Evolutionary conservation across 2,329 filamentous ascomycete species (phyloP).

Genomic region (Alternaria sp.): DNA sequence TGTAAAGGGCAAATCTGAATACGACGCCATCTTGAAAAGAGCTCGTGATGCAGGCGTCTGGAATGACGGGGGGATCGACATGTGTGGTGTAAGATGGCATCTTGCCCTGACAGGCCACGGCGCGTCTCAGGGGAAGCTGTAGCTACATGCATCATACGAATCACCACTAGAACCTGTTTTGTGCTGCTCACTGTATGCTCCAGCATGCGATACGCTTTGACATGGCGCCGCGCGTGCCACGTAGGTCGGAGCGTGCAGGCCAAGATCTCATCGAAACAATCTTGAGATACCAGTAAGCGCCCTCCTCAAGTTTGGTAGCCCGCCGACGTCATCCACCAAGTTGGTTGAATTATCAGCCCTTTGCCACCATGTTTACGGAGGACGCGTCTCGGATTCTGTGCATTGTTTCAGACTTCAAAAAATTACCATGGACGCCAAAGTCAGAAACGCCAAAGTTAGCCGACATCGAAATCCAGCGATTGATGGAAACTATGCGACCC

Average conservation of each 20-base stretch:
- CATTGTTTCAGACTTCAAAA: not conserved
- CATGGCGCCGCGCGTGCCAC: slow-evolving; percentile 4
- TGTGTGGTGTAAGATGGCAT: slow-evolving; percentile 52
- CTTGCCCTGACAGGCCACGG: slow-evolving; percentile 38
- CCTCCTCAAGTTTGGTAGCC: not conserved
- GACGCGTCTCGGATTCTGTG: not conserved
- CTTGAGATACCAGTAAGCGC: not conserved
- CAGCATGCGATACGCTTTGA: not conserved
- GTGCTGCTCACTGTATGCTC: not conserved
- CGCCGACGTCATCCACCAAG: not conserved
- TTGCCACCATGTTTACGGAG: not conserved
- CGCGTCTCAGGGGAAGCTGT: slow-evolving; percentile 31
- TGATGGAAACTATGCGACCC: not conserved
- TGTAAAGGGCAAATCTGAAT: slow-evolving; percentile 45
- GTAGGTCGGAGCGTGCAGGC: not conserved
- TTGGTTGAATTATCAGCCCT: not conserved
- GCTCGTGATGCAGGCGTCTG: slow-evolving; percentile 43
- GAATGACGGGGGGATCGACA: slow-evolving; percentile 45
- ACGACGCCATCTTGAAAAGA: slow-evolving; percentile 45
- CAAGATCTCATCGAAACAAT: not conserved
- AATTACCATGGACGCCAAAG: too few species aligned
- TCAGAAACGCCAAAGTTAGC: too few species aligned
- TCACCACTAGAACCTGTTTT: not conserved
- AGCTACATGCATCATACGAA: slow-evolving; percentile 3
- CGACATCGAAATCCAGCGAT: not conserved